Evolutionary conservation across 306 rosid species (phyloP), one percentile per base, ranked within the genome.

Genomic region (Glycine tomentella): DNA sequence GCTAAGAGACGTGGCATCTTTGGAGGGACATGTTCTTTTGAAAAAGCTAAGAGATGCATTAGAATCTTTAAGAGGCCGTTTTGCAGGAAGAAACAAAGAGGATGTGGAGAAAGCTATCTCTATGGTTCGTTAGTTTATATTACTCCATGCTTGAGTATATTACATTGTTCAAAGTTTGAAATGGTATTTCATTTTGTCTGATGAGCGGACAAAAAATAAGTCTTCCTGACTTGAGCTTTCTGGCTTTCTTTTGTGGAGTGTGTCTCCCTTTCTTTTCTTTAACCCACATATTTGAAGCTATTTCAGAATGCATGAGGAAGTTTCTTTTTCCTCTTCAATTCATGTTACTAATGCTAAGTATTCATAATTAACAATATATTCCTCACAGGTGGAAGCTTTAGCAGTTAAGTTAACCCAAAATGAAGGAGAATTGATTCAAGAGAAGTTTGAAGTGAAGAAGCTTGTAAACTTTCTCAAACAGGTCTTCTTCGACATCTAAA

Each of bases 381-480:
- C 64, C 74, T 17, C 79, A 17, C 82, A 95, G 99, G 99, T 95
- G 79, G 99, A 95, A 90, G 99, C 99, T 84, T 85, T 95, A 68
- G 99, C 99, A 2, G 98, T 91, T 65, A 93, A 95, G 88, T 88
- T 95, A 89, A 95, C 99, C 80, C 98, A 95, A 86, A 90, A 91
- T 58, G 99, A 95, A 89, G 99, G 99, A 83, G 99, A 95, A 72
- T 73, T 95, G 89, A 95, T 95, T 85, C 99, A 95, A 78, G 99
- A 95, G 84, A 95, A 95, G 92, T 93, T 91, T 87, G 99, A 95
- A 95, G 98, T 95, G 90, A 91, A 95, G 80, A 93, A 90, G 90
- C 91, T 95, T 36, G 93, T 88, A 15, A 90, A 84, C 91, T 95
- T 90, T 90, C 99, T 95, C 87, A 95, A 95, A 84, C 98, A 95